Evolutionary conservation across 176 grass and related monocot species (phyloP).

Genomic region (Thinopyrum elongatum): DNA sequence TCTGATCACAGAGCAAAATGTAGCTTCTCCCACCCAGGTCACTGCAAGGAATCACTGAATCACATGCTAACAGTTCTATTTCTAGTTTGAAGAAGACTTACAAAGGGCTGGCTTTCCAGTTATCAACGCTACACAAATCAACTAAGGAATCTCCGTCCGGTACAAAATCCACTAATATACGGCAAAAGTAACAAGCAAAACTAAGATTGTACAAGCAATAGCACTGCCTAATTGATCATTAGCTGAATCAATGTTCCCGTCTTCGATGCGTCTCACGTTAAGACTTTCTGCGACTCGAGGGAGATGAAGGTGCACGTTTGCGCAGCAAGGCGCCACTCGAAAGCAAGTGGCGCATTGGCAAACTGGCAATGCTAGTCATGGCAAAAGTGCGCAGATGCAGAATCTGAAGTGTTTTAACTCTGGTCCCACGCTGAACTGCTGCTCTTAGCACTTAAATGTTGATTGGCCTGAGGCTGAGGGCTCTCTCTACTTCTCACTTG

Average conservation of each 20-base stretch:
- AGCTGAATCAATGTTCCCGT: not conserved
- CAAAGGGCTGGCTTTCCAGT: slow-evolving; percentile 9
- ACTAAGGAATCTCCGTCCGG: slow-evolving; percentile 27
- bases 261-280: not conserved
- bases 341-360: slow-evolving; percentile 35
- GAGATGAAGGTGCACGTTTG: slow-evolving; percentile 12
- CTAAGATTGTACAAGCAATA: slow-evolving; percentile 43
- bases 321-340: slow-evolving; percentile 5
- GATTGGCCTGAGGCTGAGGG: not conserved
- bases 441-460: slow-evolving; percentile 69
- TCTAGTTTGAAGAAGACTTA: slow-evolving; percentile 10
- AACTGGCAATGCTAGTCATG: slow-evolving; percentile 75
- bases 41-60: not conserved
- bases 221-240: slow-evolving; percentile 25
- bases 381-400: slow-evolving; percentile 40
- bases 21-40: not conserved
- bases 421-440: slow-evolving; percentile 25
- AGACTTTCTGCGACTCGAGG: not conserved
- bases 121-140: slow-evolving; percentile 25
- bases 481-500: slow-evolving; percentile 33
- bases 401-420: not conserved
- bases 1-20: not conserved
- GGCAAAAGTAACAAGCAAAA: slow-evolving; percentile 18
- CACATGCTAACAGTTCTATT: not conserved
- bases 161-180: slow-evolving; percentile 33